phyloP scores from a whole-genome alignment of 2,329 filamentous ascomycete species.

The Ophiostoma angusticollis region DNA sequence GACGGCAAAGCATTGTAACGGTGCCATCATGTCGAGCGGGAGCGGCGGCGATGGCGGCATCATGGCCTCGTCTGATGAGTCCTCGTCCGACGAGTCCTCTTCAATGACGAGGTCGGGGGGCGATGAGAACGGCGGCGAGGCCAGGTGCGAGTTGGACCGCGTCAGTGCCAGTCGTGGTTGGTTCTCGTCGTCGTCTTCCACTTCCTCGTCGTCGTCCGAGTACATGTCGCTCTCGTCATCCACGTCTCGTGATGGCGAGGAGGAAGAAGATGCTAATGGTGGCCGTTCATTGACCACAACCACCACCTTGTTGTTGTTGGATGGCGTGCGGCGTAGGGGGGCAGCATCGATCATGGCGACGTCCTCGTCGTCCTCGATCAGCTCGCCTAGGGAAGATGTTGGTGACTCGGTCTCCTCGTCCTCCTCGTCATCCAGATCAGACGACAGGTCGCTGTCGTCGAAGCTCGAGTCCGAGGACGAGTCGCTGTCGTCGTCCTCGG shows the following conservation, averaged over 20 bases:
- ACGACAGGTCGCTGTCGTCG: conserved; percentile 32
- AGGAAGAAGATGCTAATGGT: too few relatives aligned
- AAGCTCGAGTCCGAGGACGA: conserved; percentile 43
- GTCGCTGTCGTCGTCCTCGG: conserved; percentile 44
- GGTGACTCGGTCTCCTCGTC: conserved; percentile 35
- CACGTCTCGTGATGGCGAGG: background rate
- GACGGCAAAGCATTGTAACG: conserved; percentile 47
- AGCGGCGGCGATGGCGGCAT: conserved; percentile 60
- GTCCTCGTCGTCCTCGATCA: conserved; percentile 36
- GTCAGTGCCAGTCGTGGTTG: conserved; percentile 54
- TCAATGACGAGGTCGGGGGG: conserved; percentile 51
- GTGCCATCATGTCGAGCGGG: too few relatives aligned
- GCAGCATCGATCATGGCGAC: conserved; percentile 40
- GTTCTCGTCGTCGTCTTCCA: conserved; percentile 51
- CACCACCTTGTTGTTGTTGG: conserved; percentile 16
- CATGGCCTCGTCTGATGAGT: conserved; percentile 51
- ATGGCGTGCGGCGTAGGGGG: conserved; percentile 33
- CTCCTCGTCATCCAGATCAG: conserved; percentile 25
- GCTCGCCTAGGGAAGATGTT: too few relatives aligned
- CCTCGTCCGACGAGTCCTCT: conserved; percentile 57
- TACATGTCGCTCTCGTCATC: conserved; percentile 22
- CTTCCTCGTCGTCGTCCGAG: conserved; percentile 35
- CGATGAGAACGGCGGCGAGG: conserved; percentile 23
- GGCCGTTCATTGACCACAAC: background rate
- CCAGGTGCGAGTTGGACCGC: conserved; percentile 53